Base-by-base conservation (phyloP, 768 basidiomycete species). In the Phallus indusiatus region DNA sequence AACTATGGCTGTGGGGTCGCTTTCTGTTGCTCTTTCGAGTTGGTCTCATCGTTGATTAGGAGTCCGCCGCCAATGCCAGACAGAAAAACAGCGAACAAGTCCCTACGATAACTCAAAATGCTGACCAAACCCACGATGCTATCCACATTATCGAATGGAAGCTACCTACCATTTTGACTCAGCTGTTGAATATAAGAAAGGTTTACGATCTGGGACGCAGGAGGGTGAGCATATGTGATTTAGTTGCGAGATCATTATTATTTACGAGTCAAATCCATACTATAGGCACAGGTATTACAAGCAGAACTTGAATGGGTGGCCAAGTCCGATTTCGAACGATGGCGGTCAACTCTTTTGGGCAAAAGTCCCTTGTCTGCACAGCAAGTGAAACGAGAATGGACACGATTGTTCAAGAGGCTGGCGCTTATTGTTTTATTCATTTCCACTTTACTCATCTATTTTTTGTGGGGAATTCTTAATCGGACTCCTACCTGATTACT, bases 301-400 rank as follows among this genome's bases (percentile, higher is more conserved):
- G 37, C 50, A 8, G 57, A 52, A 10, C 34, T 59, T 35, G 49
- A 59, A 33, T 59, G 57, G 57, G 52, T 37, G 35, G 50, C 50
- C 36, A 50, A 59, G 28, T 34, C 57, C 1, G 57, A 59, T 53
- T 59, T 51, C n/a, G 33, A 59, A 51, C 57, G 52, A 53, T 59
- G 57, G 57, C 57, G 57, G 36, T 59, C 50, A 36, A 59, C 57
- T 16, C 46, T 59, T 48, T 22, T 59, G 18, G 57, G 57, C 33
- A 52, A 59, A 42, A 53, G 57, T 36, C 57, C 57, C 7, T 35
- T 59, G 12, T 59, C 57, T 17, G 17, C 57, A 5, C 48, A 59
- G 11, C 57, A 59, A 22, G 50, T 59, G 12, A 59, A 59, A 46
- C 47, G 57, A n/a, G 57, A 59, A 22, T 59, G 57, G 57, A 18